phyloP scores from a whole-genome alignment of 192 early-diverging fungal genomes.

The Backusella tuberculispora region DNA sequence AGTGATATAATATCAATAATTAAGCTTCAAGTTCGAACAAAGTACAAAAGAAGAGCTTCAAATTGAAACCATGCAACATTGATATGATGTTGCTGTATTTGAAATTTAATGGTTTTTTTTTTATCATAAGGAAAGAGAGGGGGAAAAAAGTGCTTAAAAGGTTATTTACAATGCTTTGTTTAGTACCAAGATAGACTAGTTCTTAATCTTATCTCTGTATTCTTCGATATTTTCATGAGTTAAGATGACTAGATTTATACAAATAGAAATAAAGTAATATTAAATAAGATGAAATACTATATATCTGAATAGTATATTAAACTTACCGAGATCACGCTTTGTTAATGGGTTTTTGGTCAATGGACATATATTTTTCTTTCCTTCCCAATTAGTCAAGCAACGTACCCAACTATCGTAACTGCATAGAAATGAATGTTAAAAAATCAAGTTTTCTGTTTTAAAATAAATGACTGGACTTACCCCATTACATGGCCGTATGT shows the following conservation, averaged over 20 bases:
- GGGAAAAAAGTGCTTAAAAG: background rate
- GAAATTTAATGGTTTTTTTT: background rate
- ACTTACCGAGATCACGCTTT: constrained; percentile 81
- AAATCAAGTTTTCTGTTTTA: constrained; percentile 3
- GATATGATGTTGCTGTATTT: background rate
- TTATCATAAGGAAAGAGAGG: background rate
- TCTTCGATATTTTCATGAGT: constrained; percentile 83
- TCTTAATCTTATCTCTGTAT: constrained; percentile 52
- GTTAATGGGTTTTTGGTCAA: constrained; percentile 92
- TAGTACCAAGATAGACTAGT: constrained; percentile 3
- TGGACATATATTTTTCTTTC: constrained; percentile 88
- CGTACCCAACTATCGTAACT: constrained; percentile 82
- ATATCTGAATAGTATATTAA: background rate
- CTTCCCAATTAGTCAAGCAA: constrained; percentile 78
- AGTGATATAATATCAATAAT: no score
- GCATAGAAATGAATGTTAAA: background rate
- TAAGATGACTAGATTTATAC: constrained; percentile 50
- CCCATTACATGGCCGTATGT: constrained; percentile 93
- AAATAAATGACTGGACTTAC: constrained; percentile 37
- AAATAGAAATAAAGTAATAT: background rate
- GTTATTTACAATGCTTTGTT: constrained; percentile 5
- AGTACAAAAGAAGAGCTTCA: no score
- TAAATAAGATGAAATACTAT: background rate
- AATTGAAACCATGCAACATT: no score
- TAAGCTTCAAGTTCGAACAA: no score